These are phyloP conservation scores for Astrothelium macrocarpum DNA, from an alignment of 495 filamentous ascomycete genomes.

Conservation along the genomic window DNA sequence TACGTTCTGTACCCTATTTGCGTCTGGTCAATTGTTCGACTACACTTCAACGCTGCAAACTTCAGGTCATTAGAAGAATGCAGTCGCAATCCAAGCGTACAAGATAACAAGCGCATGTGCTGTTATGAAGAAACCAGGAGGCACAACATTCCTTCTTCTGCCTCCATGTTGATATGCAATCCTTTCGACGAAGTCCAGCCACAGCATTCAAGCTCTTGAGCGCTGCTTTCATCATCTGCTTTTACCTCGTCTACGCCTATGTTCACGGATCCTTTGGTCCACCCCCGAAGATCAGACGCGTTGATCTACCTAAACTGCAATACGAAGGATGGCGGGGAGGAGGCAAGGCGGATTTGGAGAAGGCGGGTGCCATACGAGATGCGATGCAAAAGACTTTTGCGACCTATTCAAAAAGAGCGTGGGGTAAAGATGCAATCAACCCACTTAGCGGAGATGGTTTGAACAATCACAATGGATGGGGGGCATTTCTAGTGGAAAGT, in stretches of 20 bases:
- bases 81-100: neutral
- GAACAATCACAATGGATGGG: constrained; percentile 28
- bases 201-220: constrained; percentile 28
- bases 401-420: constrained; percentile 23
- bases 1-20: neutral
- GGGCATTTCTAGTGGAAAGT: constrained; percentile 30
- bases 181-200: constrained; percentile 24
- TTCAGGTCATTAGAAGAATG: neutral
- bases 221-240: constrained; percentile 25
- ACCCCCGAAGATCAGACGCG: neutral
- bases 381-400: constrained; percentile 28
- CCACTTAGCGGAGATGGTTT: constrained; percentile 22
- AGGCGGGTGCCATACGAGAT: constrained; percentile 17
- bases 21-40: no score
- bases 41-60: neutral
- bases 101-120: neutral
- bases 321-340: constrained; percentile 21
- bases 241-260: constrained; percentile 13
- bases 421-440: constrained; percentile 28
- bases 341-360: constrained; percentile 6
- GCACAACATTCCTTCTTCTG: neutral
- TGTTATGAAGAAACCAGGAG: neutral
- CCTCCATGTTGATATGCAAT: constrained; percentile 16
- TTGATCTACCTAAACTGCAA: constrained; percentile 5
- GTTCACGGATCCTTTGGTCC: neutral